Conservation (phyloP, 768 basidiomycete genomes). For the Suillus alpinus region DNA sequence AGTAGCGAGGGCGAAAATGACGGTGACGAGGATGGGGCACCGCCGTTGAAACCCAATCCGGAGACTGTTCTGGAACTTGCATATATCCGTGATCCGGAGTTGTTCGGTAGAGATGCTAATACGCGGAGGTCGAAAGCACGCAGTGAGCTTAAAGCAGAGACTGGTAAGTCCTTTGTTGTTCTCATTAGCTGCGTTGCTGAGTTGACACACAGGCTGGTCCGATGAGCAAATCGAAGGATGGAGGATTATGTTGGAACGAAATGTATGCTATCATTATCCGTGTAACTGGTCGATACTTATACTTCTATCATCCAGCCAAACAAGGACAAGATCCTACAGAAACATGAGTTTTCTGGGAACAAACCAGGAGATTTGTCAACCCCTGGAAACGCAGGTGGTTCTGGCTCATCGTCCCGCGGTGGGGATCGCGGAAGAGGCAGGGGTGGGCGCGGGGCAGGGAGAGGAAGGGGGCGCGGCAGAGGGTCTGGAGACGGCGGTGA, state of each 20-base stretch:
- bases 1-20: slow-evolving; percentile 36
- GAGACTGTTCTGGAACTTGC: slow-evolving; percentile 74
- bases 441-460: slow-evolving; percentile 37
- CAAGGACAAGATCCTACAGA: slow-evolving; percentile 70
- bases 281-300: slow-evolving; percentile 6
- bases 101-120: slow-evolving; percentile 74
- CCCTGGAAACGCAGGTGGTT: background rate
- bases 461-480: slow-evolving; percentile 36
- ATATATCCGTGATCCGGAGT: slow-evolving; percentile 68
- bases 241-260: slow-evolving; percentile 84
- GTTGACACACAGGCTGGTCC: slow-evolving; percentile 50
- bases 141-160: slow-evolving; percentile 62
- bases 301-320: slow-evolving; percentile 45
- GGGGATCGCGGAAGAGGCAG: slow-evolving; percentile 43
- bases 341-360: slow-evolving; percentile 77
- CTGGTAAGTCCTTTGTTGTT: slow-evolving; percentile 42
- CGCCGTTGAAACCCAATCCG: slow-evolving; percentile 25
- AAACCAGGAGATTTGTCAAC: slow-evolving; percentile 20
- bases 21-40: slow-evolving; percentile 24
- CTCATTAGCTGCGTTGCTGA: background rate
- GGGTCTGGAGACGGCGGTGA: slow-evolving; percentile 37
- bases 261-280: slow-evolving; percentile 50
- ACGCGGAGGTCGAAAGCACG: slow-evolving; percentile 72
- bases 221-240: slow-evolving; percentile 93
- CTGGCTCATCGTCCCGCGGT: slow-evolving; percentile 21